A percentile compares a stretch with the other conserved stretches of the same genome.
Evolutionary conservation across 805 yeast genomes (phyloP).

Genomic region (Pichia pseudocactophila): DNA sequence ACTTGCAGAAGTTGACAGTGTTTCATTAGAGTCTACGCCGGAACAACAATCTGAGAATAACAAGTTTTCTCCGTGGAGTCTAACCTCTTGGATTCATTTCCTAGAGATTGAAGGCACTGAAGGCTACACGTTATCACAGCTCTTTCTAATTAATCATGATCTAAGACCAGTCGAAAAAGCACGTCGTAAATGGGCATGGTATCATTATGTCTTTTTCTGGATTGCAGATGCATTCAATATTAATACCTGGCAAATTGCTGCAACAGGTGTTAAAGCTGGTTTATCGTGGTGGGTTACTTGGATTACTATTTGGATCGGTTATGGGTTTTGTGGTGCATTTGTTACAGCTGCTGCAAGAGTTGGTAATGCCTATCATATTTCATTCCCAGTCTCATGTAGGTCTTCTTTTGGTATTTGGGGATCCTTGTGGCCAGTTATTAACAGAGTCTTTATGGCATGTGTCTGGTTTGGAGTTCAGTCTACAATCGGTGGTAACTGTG

Average conservation of each 20-base stretch:
- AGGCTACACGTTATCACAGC: constrained; percentile 42
- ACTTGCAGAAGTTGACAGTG: too few species aligned
- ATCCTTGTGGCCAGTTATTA: constrained; percentile 78
- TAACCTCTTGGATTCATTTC: too few species aligned
- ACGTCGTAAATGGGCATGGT: constrained; percentile 82
- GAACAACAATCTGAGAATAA: too few species aligned
- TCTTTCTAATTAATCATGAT: constrained; percentile 67
- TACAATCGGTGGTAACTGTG: constrained; percentile 78
- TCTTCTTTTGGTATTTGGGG: constrained; percentile 84
- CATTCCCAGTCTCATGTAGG: constrained; percentile 78
- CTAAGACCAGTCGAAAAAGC: constrained; percentile 67
- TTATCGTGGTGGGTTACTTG: constrained; percentile 89
- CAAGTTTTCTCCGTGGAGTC: too few species aligned
- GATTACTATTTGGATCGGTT: constrained; percentile 88
- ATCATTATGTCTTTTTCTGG: constrained; percentile 75
- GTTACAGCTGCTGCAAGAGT: constrained; percentile 66
- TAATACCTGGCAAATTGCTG: constrained; percentile 87
- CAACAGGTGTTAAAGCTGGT: constrained; percentile 72
- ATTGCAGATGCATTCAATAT: constrained; percentile 83
- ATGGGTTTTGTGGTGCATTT: constrained; percentile 57
- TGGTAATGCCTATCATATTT: constrained; percentile 72
- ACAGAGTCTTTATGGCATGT: constrained; percentile 70
- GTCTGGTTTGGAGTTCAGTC: constrained; percentile 87
- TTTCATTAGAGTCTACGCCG: too few species aligned
- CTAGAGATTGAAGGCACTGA: constrained; percentile 25